Base-by-base conservation (phyloP, 176 grass and related monocot genomes). In the Lolium multiflorum region DNA sequence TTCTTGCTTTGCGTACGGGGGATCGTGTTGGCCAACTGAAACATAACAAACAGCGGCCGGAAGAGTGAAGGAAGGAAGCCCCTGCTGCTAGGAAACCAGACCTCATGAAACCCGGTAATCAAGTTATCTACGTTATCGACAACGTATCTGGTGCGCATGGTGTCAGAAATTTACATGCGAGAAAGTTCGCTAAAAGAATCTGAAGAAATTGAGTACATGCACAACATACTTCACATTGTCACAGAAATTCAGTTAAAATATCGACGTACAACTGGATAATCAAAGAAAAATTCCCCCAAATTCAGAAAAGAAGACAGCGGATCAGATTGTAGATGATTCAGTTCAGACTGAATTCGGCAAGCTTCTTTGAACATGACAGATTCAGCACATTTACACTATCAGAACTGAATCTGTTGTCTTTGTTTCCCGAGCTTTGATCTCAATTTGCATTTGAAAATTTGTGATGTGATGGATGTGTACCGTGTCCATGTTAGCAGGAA, bases 1-100 rank as follows among this genome's bases (percentile, higher is more conserved):
- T 24, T 22, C 67, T 49, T n/a, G 5, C 85, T 39, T 88, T 0
- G 89, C 81, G 39, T 81, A 17, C 85, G 81, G 77, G 61, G 18
- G 50, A 69, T 74, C 77, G 55, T 25, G 79, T 69, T 20, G 35
- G 22, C 35, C 58, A 75, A 81, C 48, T 57, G 55, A 28, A 74
- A 63, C 37, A 47, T 50, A 41, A 76, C 17, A 35, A 18, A 56
- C 54, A 26, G 17, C 59, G 14, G 60, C 14, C 3, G 4, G 1
- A 46, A 41, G 6, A 55, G 38, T 12, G 1, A 78, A 62, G 24
- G 58, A 54, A 73, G 64, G 80, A 65, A 73, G 59, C 18, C 68
- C 65, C 41, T 6, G 68, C 26, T 69, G 48, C 81, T 38, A 82
- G 31, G 72, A 11, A 61, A 88, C 52, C 51, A 22, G 10, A 43